Evolutionary conservation across 2,329 filamentous ascomycete species (phyloP), one percentile per base, ranked within the genome.

Genomic region (Sporothrix phasma): DNA sequence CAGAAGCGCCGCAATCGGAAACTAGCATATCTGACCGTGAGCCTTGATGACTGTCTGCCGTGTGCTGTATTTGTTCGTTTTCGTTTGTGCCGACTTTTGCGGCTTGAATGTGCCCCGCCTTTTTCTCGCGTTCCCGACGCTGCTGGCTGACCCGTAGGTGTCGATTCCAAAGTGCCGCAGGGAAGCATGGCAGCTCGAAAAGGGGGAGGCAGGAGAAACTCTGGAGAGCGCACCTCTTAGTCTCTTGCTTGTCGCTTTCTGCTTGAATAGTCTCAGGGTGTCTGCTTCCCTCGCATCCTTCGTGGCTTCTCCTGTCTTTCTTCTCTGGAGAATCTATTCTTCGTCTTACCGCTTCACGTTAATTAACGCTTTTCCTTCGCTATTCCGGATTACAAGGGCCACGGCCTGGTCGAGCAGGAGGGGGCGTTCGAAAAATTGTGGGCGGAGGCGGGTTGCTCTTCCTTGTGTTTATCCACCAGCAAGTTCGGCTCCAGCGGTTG

Each of bases 131-230:
- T n/a, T n/a, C n/a, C n/a, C n/a, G n/a, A n/a, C 24, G 62, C 26
- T 39, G 56, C n/a, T 41, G 43, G 56, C 34, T 37, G 45, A 39
- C 24, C 15, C 19, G 37, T 37, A 59, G 56, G 56, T 39, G 56
- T 58, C 54, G 51, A 56, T 39, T 56, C 51, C 51, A 31, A 58
- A 58, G 54, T n/a, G 54, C 37, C 34, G 54, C 43, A 34, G 53
- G 53, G 34, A 43, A n/a, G 39, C 54, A 11, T n/a, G 39, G 39
- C 17, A 59, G 56, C 56, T 59, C 56, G 34, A 46, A 31, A 45
- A 59, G 31, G 56, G 54, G 54, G 39, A 43, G 19, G 39, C 5
- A 13, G 54, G 54, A 58, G 37, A 34, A 37, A 51, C 47, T 51
- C 24, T 51, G 24, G 26, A 56, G n/a, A 39, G 34, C 31, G n/a